Evolutionary conservation across 495 filamentous ascomycete species (phyloP).

Genomic region (Aspergillus coremiiformis): DNA sequence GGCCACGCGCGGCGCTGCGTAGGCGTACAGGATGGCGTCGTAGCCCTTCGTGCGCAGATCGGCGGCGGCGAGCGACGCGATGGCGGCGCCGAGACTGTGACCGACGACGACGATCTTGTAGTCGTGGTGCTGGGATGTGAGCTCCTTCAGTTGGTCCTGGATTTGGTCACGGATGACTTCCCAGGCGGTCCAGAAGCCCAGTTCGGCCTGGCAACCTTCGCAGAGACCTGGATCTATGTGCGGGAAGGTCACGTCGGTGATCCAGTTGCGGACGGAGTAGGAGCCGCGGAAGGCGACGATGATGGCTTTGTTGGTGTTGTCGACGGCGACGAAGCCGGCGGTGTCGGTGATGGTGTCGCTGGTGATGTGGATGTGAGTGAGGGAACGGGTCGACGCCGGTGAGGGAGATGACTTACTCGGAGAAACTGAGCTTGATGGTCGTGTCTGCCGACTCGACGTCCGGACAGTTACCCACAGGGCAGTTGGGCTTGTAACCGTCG

Average conservation of each 20-base stretch:
- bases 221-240: constrained; percentile 37
- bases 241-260: constrained; percentile 47
- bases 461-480: constrained; percentile 48
- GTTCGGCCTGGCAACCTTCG: constrained; percentile 39
- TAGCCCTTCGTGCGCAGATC: constrained; percentile 44
- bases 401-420: constrained; percentile 39
- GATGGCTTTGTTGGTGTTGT: constrained; percentile 51
- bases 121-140: constrained; percentile 31
- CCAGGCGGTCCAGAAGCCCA: constrained; percentile 51
- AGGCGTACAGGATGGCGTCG: constrained; percentile 49
- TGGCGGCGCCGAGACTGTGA: constrained; percentile 58
- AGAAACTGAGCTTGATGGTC: constrained; percentile 48
- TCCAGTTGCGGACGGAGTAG: constrained; percentile 56
- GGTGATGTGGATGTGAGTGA: neutral
- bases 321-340: constrained; percentile 56
- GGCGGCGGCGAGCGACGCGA: constrained; percentile 52
- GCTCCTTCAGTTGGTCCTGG: constrained; percentile 23
- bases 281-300: constrained; percentile 61
- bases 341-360: constrained; percentile 52
- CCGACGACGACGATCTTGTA: constrained; percentile 52
- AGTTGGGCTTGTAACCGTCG: constrained; percentile 45
- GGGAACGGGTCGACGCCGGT: neutral
- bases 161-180: constrained; percentile 31
- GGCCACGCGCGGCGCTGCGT: constrained; percentile 58
- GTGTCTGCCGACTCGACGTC: constrained; percentile 46